phyloP scores from a whole-genome alignment of 1,284 basidiomycete species.

The Tilletia walkeri region DNA sequence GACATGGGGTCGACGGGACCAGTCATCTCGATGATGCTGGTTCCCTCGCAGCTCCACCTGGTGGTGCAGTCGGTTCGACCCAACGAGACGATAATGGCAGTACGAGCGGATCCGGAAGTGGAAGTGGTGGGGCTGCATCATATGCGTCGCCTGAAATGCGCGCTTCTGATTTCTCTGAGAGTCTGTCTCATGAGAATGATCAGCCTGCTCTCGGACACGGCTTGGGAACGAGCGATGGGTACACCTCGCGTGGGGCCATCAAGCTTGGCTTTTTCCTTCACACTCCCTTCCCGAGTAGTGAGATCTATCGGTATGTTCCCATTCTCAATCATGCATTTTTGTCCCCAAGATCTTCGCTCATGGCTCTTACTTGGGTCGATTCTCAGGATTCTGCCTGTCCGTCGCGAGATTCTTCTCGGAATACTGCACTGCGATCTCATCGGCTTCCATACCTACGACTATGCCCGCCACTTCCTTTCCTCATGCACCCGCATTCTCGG shows the following conservation, averaged over 20 bases:
- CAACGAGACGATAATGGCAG: not conserved
- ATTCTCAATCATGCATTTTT: no score
- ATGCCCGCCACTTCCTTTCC: slow-evolving; percentile 96
- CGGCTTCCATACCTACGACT: slow-evolving; percentile 96
- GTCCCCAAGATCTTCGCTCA: no score
- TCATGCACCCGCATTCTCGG: slow-evolving; percentile 95
- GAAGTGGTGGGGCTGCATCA: no score
- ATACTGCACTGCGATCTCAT: slow-evolving; percentile 87
- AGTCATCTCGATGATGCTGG: slow-evolving; percentile 40
- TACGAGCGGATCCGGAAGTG: no score
- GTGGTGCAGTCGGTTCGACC: not conserved
- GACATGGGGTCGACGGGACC: slow-evolving; percentile 47
- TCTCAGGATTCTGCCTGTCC: slow-evolving; percentile 74
- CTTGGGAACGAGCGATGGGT: slow-evolving; percentile 43
- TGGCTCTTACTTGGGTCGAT: not conserved
- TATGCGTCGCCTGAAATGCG: not conserved
- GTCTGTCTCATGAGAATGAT: not conserved
- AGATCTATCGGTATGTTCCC: slow-evolving; percentile 83
- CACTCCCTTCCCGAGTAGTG: slow-evolving; percentile 95
- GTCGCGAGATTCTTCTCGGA: slow-evolving; percentile 91
- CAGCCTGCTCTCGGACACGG: slow-evolving; percentile 24
- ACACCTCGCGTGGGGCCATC: slow-evolving; percentile 43
- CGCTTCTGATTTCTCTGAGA: not conserved
- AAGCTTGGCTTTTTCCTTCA: slow-evolving; percentile 94
- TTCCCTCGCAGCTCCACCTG: slow-evolving; percentile 38